Evolutionary conservation across 1,284 basidiomycete species (phyloP), one percentile per base, ranked within the genome.

Genomic region (Bjerkandera adusta): DNA sequence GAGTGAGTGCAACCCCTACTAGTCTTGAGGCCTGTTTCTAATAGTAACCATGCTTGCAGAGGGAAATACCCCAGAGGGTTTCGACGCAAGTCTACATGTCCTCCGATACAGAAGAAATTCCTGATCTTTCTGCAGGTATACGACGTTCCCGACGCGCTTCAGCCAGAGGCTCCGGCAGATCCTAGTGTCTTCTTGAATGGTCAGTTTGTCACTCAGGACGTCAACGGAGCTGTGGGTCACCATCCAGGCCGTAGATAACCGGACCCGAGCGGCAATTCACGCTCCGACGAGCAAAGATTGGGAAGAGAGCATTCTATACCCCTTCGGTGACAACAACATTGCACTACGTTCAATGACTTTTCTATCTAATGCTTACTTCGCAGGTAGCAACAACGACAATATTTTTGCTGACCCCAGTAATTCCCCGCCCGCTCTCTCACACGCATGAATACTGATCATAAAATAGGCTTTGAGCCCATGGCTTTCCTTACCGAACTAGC

Each of bases 281-380:
- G 85, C 84, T 1, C 85, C 85, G 3, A 79, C 73, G 3, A 81
- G 75, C 61, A 75, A 77, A 55, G 62, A 77, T 43, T 89, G 85
- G 85, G 54, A 50, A 1, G 52, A 68, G 47, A 59, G 50, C 20
- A 73, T 78, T 51, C 47, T 25, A 15, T 47, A 43, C 34, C 34
- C 21, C 4, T 51, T 55, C 44, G 46, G 52, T 51, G 12, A 15
- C n/a, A 15, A 30, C 29, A 10, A 30, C 29, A 15, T 10, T 30
- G 15, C n/a, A 30, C 29, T 10, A 30, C 10, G 29, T n/a, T n/a
- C n/a, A 30, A 30, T n/a, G 10, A 10, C 10, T 30, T 22, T 16
- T 22, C 16, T 36, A 7, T 20, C 13, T 18, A 10, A 4, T 8
- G 10, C 35, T 36, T 36, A 1, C 22, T 11, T 5, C 8, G 35